Percentiles rank a stretch among this genome's conserved stretches.
phyloP scores from a whole-genome alignment of 495 filamentous ascomycete species.

The Usnea hakonensis region DNA sequence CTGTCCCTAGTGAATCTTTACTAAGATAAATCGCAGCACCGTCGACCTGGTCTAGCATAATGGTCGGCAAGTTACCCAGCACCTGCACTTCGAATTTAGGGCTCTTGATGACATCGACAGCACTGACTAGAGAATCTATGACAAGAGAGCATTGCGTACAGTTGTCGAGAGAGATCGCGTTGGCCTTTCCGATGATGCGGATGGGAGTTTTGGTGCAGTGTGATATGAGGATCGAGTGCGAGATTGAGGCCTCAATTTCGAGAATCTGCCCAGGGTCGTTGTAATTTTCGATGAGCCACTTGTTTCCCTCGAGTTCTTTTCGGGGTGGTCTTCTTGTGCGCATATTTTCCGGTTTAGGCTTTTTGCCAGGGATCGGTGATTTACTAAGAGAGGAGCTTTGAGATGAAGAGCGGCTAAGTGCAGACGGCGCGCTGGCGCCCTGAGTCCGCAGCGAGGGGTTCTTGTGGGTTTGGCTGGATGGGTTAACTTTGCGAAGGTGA shows the following conservation, averaged over 20 bases:
- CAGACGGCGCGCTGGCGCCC: slow-evolving; percentile 53
- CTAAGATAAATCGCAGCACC: slow-evolving; percentile 78
- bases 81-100: slow-evolving; percentile 89
- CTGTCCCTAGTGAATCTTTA: slow-evolving; percentile 64
- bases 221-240: slow-evolving; percentile 86
- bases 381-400: slow-evolving; percentile 50
- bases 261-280: slow-evolving; percentile 66
- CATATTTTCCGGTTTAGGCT: slow-evolving; percentile 93
- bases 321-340: slow-evolving; percentile 84
- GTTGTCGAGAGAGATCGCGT: slow-evolving; percentile 90
- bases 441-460: slow-evolving; percentile 81
- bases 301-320: slow-evolving; percentile 89
- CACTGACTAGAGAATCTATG: slow-evolving; percentile 81
- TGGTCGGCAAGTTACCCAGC: slow-evolving; percentile 70
- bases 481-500: slow-evolving; percentile 85
- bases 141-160: slow-evolving; percentile 75
- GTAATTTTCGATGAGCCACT: slow-evolving; percentile 94
- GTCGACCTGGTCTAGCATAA: slow-evolving; percentile 89
- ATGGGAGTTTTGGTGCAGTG: slow-evolving; percentile 86
- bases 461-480: slow-evolving; percentile 94
- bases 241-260: slow-evolving; percentile 67
- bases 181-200: slow-evolving; percentile 83
- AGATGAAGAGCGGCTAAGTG: slow-evolving; percentile 45
- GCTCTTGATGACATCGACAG: slow-evolving; percentile 88
- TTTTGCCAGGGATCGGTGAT: slow-evolving; percentile 77